Percentiles rank a stretch among this genome's conserved stretches.
phyloP scores from a whole-genome alignment of 2,329 filamentous ascomycete genomes.

The Neofusicoccum cordaticola region DNA sequence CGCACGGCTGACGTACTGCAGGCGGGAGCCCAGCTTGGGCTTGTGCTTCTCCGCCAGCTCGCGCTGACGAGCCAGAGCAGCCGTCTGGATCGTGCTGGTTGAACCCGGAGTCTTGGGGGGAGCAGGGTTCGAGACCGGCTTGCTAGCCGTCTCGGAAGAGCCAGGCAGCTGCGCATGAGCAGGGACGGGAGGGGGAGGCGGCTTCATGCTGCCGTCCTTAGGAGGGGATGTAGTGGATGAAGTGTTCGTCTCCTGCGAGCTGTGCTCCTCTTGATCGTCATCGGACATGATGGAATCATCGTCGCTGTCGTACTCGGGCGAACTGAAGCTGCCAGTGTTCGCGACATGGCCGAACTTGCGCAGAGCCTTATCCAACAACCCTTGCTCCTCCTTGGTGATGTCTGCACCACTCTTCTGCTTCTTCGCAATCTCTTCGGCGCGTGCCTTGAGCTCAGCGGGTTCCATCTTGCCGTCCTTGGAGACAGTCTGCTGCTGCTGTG shows the following conservation, averaged over 20 bases:
- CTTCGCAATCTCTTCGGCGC: not conserved
- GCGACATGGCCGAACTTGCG: slow-evolving; percentile 18
- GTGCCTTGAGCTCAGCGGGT: not conserved
- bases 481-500: not conserved
- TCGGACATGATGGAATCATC: slow-evolving; percentile 16
- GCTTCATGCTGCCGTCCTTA: slow-evolving; percentile 27
- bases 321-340: slow-evolving; percentile 23
- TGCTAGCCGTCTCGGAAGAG: not conserved
- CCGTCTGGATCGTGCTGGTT: not conserved
- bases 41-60: slow-evolving; percentile 13
- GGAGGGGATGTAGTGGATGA: slow-evolving; percentile 20
- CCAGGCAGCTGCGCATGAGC: slow-evolving; percentile 32
- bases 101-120: not conserved
- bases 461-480: not conserved
- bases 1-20: not conserved
- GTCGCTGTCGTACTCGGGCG: slow-evolving; percentile 27
- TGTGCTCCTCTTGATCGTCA: not conserved
- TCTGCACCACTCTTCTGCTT: not conserved
- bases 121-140: not conserved
- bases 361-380: slow-evolving; percentile 13
- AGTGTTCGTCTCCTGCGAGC: not conserved
- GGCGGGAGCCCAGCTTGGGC: slow-evolving; percentile 3
- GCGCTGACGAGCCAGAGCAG: slow-evolving; percentile 11
- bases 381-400: not conserved
- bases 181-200: slow-evolving; percentile 34